Percentiles rank a stretch among this genome's conserved stretches.
Conservation (phyloP, 805 yeast species). For the Kazachstania psychrophila region DNA sequence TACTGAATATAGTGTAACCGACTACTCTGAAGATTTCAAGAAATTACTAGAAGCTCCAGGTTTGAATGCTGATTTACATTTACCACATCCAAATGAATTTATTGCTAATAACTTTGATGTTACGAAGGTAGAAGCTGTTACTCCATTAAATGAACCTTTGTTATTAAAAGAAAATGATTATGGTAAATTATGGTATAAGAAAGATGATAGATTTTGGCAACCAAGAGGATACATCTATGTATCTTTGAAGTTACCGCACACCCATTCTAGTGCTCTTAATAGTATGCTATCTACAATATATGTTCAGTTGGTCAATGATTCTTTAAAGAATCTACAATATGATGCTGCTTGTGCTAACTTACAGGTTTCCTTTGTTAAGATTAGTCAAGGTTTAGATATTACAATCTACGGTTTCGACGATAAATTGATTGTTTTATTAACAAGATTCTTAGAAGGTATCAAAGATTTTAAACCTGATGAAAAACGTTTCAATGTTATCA, state of each 20-base stretch:
- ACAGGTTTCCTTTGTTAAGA: conserved; percentile 44
- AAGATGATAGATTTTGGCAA: conserved; percentile 79
- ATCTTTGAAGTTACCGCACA: conserved; percentile 54
- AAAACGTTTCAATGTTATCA: conserved; percentile 57
- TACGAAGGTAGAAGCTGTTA: conserved; percentile 31
- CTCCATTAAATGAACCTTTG: conserved; percentile 48
- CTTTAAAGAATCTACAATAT: conserved; percentile 60
- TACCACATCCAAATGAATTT: conserved; percentile 71
- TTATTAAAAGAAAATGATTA: conserved; percentile 42
- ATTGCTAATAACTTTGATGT: conserved; percentile 73
- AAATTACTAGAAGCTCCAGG: conserved; percentile 28
- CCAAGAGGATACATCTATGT: conserved; percentile 74
- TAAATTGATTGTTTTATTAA: conserved; percentile 56
- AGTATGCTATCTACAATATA: conserved; percentile 52
- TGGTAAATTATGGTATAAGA: conserved; percentile 72
- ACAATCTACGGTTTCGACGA: conserved; percentile 76
- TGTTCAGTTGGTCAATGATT: conserved; percentile 66
- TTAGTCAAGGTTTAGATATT: conserved; percentile 63
- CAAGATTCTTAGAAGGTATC: conserved; percentile 49
- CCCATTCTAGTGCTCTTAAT: conserved; percentile 49
- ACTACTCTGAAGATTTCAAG: conserved; percentile 35
- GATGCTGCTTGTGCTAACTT: conserved; percentile 81
- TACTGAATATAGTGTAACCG: conserved; percentile 54
- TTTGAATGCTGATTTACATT: conserved; percentile 34
- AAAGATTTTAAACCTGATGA: conserved; percentile 40